These are phyloP conservation scores for Stevia rebaudiana DNA, from an alignment of 140 eudicot species.

Conservation along the genomic window DNA sequence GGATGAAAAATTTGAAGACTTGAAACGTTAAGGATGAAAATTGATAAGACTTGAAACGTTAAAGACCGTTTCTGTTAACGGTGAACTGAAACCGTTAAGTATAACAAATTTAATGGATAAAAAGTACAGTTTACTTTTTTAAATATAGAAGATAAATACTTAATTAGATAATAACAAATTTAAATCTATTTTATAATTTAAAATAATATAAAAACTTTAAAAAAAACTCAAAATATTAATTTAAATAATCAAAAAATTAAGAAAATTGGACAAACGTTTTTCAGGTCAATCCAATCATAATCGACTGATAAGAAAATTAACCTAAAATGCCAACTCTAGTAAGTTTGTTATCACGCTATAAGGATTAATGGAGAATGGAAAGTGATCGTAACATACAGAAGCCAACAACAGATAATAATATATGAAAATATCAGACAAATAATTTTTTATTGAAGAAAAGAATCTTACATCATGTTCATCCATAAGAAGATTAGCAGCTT, in stretches of 20 bases:
- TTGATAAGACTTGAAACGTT: too few species aligned
- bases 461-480: constrained; percentile 94
- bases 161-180: too few species aligned
- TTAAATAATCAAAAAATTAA: neutral
- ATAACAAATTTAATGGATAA: too few species aligned
- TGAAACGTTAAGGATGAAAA: too few species aligned
- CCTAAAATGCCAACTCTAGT: neutral
- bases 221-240: too few species aligned
- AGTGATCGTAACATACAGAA: neutral
- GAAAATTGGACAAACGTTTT: neutral
- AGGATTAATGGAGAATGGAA: neutral
- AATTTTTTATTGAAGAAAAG: constrained; percentile 17
- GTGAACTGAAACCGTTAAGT: too few species aligned
- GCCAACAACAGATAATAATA: constrained; percentile 7
- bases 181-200: too few species aligned
- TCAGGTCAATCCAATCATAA: neutral
- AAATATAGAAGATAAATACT: too few species aligned
- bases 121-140: too few species aligned
- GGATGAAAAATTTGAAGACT: too few species aligned
- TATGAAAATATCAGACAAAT: neutral
- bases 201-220: too few species aligned
- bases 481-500: constrained; percentile 98
- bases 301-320: neutral
- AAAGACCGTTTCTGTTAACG: too few species aligned
- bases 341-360: neutral